Percentiles rank a stretch among this genome's conserved stretches.
Conservation (phyloP, 306 rosid genomes). For the Malus fusca region DNA sequence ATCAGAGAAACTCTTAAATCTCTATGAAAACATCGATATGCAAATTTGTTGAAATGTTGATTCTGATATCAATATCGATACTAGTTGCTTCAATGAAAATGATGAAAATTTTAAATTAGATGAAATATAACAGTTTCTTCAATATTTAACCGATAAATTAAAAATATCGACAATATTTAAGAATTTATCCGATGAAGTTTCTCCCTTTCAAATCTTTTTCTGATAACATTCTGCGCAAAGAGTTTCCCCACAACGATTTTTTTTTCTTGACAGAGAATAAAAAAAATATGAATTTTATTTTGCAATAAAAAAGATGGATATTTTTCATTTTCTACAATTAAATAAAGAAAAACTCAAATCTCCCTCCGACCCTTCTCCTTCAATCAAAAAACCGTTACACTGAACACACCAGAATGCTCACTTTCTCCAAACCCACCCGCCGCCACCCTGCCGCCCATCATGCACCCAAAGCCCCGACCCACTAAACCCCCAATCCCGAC, state of each 20-base stretch:
- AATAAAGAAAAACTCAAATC: background rate
- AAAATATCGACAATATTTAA: too few relatives aligned
- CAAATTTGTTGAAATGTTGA: too few relatives aligned
- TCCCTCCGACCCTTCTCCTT: conserved; percentile 5
- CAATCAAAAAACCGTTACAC: background rate
- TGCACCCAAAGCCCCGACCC: background rate
- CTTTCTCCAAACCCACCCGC: background rate
- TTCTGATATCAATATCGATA: too few relatives aligned
- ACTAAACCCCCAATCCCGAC: background rate
- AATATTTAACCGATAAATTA: too few relatives aligned
- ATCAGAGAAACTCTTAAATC: too few relatives aligned
- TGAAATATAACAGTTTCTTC: too few relatives aligned
- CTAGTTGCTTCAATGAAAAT: too few relatives aligned
- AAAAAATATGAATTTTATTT: background rate
- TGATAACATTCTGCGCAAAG: background rate
- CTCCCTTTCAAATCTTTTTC: too few relatives aligned
- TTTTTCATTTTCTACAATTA: background rate
- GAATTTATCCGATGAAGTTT: too few relatives aligned
- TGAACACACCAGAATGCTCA: background rate
- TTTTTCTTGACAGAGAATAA: too few relatives aligned
- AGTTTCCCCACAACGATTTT: background rate
- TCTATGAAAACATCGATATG: rapidly evolving
- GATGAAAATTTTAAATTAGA: too few relatives aligned
- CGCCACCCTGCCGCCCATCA: background rate
- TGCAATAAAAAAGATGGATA: background rate